Percentiles rank a stretch among this genome's conserved stretches.
phyloP scores from a whole-genome alignment of 495 filamentous ascomycete genomes.

The Sabuloglossum arenarium region DNA sequence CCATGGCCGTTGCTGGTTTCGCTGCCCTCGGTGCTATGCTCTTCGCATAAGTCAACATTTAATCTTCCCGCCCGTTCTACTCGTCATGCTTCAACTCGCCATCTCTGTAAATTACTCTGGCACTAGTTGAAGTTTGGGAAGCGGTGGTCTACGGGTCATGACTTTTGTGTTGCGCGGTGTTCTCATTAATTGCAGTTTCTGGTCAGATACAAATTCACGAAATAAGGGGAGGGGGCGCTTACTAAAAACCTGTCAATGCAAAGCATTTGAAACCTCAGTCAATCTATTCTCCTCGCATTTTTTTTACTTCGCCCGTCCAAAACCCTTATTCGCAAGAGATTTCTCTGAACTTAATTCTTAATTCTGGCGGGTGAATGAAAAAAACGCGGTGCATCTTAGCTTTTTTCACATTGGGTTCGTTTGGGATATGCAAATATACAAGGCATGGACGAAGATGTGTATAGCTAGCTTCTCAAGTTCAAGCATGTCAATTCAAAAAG shows the following conservation, averaged over 20 bases:
- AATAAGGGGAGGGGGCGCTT: no score
- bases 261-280: no score
- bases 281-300: not conserved
- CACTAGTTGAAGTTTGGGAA: no score
- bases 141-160: not conserved
- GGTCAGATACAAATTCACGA: not conserved
- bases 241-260: no score
- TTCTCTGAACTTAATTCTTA: not conserved
- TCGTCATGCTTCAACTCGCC: not conserved
- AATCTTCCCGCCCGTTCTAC: not conserved
- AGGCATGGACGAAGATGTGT: not conserved
- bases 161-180: not conserved
- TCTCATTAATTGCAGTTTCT: not conserved
- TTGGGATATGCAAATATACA: not conserved
- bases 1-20: conserved; percentile 28
- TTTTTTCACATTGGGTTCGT: no score
- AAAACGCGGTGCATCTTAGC: not conserved
- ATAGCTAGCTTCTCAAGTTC: not conserved
- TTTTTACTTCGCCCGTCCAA: no score
- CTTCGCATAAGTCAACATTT: conserved; percentile 26
- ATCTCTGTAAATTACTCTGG: not conserved
- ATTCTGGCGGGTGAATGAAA: not conserved
- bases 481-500: not conserved
- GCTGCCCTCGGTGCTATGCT: conserved; percentile 27
- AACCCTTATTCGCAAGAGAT: not conserved